Evolutionary conservation across 805 yeast species (phyloP), one percentile per base, ranked within the genome.

Genomic region (Teunomyces gatunensis): DNA sequence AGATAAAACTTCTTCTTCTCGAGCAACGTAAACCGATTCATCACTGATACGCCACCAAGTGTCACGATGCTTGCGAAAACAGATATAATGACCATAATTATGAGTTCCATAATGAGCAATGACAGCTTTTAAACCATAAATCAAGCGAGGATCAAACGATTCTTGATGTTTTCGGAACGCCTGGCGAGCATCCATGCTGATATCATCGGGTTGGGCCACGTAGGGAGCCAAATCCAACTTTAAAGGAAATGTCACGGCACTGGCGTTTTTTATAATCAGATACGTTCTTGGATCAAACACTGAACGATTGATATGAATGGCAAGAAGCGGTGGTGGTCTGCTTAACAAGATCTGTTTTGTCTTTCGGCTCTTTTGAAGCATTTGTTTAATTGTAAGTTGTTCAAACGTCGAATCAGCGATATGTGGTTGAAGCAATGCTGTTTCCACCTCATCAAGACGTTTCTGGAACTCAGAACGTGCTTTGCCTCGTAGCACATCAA

Each of bases 31-130:
- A 2, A 91, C 96, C 2, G 84, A 82, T 60, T 90, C 96, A 65
- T 94, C 99, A 56, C 94, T 85, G 15, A 91, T 85, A 62, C 96
- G 80, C 96, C 97, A 91, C 99, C 99, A 92, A 9, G 82, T 76
- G 2, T 91, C 94, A 54, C 96, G 79, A 48, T 71, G 78, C 58
- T 82, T 85, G 59, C 97, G 81, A 69, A 80, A 92, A 36, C 95
- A 89, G 51, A 92, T 87, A 62, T 92, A 92, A 65, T 92, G 99
- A n/a, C 99, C 99, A 63, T 89, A 94, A 58, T 92, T 90, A 58
- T 94, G 97, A 0, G 96, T 87, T 42, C 99, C 99, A 63, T 85
- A 91, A 65, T 92, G 99, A 1, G 92, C 84, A 39, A 92, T 87
- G 1, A 88, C 94, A 0, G 97, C 88, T 60, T 87, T 87, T 51